Evolutionary conservation across 768 basidiomycete species (phyloP).

Genomic region (Termitomyces sp.): DNA sequence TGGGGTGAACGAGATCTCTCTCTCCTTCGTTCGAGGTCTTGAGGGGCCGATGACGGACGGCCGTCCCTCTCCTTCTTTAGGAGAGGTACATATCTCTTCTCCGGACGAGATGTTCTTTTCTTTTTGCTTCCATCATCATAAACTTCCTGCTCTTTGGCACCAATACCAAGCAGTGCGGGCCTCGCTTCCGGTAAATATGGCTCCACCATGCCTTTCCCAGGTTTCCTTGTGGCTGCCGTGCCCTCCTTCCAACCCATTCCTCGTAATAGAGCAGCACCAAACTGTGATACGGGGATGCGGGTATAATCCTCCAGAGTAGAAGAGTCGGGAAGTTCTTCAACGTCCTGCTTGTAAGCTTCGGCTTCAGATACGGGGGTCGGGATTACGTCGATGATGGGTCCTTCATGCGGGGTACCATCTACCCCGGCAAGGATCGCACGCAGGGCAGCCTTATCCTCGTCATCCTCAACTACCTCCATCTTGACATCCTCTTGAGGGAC

Average conservation of each 20-base stretch:
- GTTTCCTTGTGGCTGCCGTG: conserved; percentile 61
- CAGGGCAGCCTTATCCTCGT: conserved; percentile 79
- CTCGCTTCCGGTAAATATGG: conserved; percentile 82
- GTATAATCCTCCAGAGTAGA: conserved; percentile 85
- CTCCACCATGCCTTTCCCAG: conserved; percentile 60
- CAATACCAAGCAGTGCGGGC: conserved; percentile 87
- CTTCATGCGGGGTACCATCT: conserved; percentile 35
- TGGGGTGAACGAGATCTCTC: conserved; percentile 35
- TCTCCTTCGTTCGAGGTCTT: conserved; percentile 17
- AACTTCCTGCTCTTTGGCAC: conserved; percentile 83
- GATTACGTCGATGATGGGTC: conserved; percentile 59
- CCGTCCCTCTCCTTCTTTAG: conserved; percentile 60
- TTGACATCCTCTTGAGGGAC: conserved; percentile 26
- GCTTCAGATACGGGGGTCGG: conserved; percentile 65
- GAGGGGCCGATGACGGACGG: conserved; percentile 20
- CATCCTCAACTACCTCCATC: conserved; percentile 40
- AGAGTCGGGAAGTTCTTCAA: conserved; percentile 71
- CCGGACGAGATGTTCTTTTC: conserved; percentile 47
- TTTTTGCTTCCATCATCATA: conserved; percentile 66
- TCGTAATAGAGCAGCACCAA: conserved; percentile 87
- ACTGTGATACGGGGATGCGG: conserved; percentile 87
- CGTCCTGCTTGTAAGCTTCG: conserved; percentile 83
- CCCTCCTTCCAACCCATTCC: conserved; percentile 98
- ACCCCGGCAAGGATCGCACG: conserved; percentile 70
- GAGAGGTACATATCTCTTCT: conserved; percentile 82